Evolutionary conservation across 192 early-diverging fungal genomes (phyloP).

Genomic region (Spizellomyces sp.): DNA sequence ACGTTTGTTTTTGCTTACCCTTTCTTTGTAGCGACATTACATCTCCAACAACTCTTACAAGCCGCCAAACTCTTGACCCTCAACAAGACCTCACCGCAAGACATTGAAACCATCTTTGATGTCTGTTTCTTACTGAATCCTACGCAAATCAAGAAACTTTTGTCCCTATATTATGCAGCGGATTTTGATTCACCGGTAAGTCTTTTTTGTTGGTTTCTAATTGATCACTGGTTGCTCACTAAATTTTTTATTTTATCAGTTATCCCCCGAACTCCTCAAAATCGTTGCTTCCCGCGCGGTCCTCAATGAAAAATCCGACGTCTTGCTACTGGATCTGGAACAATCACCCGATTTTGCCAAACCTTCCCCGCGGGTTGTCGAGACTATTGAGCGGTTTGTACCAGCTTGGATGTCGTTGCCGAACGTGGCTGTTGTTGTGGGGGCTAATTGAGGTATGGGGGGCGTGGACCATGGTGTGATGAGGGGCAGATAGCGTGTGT

Average conservation of each 20-base stretch:
- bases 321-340: conserved; percentile 83
- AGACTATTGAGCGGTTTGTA: conserved; percentile 72
- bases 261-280: conserved; percentile 86
- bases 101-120: conserved; percentile 98
- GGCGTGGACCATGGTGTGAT: too few species aligned
- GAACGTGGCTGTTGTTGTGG: conserved; percentile 35
- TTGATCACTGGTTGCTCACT: not conserved
- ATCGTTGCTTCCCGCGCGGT: conserved; percentile 84
- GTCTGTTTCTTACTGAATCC: conserved; percentile 96
- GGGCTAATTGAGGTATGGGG: not conserved
- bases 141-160: conserved; percentile 96
- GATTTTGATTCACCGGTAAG: conserved; percentile 90
- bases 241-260: conserved; percentile 43
- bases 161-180: conserved; percentile 91
- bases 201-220: not conserved
- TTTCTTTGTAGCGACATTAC: conserved; percentile 59
- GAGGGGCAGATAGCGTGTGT: too few species aligned
- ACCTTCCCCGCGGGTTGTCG: conserved; percentile 60
- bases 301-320: conserved; percentile 87
- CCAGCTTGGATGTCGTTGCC: conserved; percentile 65
- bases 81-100: conserved; percentile 83
- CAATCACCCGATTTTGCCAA: conserved; percentile 65
- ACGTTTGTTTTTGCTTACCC: conserved; percentile 6
- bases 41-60: conserved; percentile 93
- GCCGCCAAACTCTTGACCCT: conserved; percentile 96